Base-by-base conservation (phyloP, 169 alveolate genomes). In the Plasmodium fragile region DNA sequence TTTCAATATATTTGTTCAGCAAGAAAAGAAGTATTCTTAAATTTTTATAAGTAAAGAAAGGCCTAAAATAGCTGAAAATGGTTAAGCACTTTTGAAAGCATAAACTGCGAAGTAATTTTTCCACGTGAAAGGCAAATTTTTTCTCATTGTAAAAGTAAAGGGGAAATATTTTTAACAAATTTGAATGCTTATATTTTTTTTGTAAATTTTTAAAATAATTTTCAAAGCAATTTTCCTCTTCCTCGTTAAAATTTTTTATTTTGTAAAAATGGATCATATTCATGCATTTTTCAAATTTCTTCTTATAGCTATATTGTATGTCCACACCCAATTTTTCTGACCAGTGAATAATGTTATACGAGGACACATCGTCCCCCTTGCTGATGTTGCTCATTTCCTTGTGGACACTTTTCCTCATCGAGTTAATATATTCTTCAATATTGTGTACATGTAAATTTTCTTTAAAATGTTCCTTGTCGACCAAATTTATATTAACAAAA, bases 1-100 rank as follows among this genome's bases (percentile, higher is more conserved):
- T 53, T 30, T 89, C 75, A 22, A 89, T 22, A 78, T 89, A 89
- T 78, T 65, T 89, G 28, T 89, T 89, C 1, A 89, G 72, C 52
- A 89, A 25, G 18, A 89, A 89, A 78, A 89, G 94, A n/a, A 89
- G 55, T 55, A 89, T 89, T 78, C 78, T 89, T 1, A 89, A 34
- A 89, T 89, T 89, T 59, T 77, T 77, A 70, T 43, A 78, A 0
- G 94, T 89, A 8, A 78, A 79, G 43, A 89, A 39, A 4, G 87
- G 73, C 41, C 70, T 89, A 16, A 89, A 78, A 41, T 78, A 89
- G 81, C 81, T 89, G 71, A 89, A 89, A n/a, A 89, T 36, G 1
- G 90, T 89, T 6, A 89, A 65, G 34, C 87, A 89, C 32, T 89
- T 89, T 39, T 89, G 94, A 65, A 78, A 89, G 49, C 94, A 89